A percentile compares a stretch with the other conserved stretches of the same genome.
Evolutionary conservation across 2,329 filamentous ascomycete genomes (phyloP).

Genomic region (Neofusicoccum kwambonambiense): DNA sequence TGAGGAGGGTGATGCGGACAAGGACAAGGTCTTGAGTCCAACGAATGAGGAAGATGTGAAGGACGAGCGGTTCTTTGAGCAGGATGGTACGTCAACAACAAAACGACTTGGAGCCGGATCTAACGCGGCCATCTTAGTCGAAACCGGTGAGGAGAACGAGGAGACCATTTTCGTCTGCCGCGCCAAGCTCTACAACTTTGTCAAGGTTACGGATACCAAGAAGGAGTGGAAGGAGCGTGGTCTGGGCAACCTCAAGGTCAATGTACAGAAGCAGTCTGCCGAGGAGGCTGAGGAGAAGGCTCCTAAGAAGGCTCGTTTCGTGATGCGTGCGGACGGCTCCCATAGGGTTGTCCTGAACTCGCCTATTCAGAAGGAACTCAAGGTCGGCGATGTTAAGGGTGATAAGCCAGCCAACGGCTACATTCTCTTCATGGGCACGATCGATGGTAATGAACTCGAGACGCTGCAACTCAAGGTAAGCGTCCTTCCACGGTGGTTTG

Average conservation of each 20-base stretch:
- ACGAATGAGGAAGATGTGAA: conserved; percentile 55
- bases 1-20: conserved; percentile 46
- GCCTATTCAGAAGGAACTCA: conserved; percentile 73
- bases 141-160: conserved; percentile 87
- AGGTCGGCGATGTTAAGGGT: conserved; percentile 65
- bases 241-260: conserved; percentile 79
- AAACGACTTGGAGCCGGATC: background rate
- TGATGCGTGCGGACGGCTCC: conserved; percentile 90
- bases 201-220: conserved; percentile 53
- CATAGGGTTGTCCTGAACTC: conserved; percentile 86
- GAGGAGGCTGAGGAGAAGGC: conserved; percentile 42
- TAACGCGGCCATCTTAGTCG: conserved; percentile 51
- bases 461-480: conserved; percentile 58
- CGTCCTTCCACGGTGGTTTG: background rate
- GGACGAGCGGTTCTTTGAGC: conserved; percentile 54
- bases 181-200: conserved; percentile 81
- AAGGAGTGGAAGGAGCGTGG: conserved; percentile 89
- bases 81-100: conserved; percentile 62
- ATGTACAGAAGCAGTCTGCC: conserved; percentile 45
- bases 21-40: conserved; percentile 27
- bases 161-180: conserved; percentile 71
- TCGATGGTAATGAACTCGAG: conserved; percentile 53
- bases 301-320: conserved; percentile 62
- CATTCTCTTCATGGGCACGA: conserved; percentile 61
- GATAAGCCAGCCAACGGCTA: conserved; percentile 68